These are phyloP conservation scores for Rhizopogon salebrosus DNA, from an alignment of 768 basidiomycete species.

Conservation along the genomic window DNA sequence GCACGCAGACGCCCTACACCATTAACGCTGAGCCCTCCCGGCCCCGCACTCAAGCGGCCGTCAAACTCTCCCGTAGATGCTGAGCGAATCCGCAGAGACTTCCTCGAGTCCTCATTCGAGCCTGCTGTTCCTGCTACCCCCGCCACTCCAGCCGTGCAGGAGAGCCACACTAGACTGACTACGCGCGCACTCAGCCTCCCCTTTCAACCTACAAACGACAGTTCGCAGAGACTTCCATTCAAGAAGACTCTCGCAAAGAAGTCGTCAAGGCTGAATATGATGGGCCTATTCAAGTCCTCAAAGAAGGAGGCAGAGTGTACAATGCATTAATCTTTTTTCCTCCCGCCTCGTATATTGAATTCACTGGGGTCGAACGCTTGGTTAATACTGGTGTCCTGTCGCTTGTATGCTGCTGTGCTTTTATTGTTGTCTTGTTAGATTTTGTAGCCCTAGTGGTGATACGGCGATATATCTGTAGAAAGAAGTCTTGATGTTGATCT, in stretches of 20 bases:
- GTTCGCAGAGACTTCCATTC: constrained; percentile 6
- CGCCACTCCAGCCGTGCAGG: constrained; percentile 1
- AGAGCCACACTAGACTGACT: not conserved
- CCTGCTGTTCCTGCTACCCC: constrained; percentile 17
- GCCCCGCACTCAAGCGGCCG: constrained; percentile 26
- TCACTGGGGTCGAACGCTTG: not conserved
- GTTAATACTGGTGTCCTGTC: not conserved
- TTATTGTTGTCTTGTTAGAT: not conserved
- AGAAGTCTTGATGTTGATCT: not conserved
- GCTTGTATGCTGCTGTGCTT: not conserved
- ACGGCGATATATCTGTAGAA: not conserved
- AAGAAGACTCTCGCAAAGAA: constrained; percentile 18
- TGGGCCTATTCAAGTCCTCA: constrained; percentile 26
- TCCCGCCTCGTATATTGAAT: no score
- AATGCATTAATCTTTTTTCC: not conserved
- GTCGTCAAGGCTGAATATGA: constrained; percentile 21
- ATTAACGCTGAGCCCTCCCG: constrained; percentile 31
- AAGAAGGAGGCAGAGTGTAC: constrained; percentile 9
- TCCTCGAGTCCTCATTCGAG: constrained; percentile 41
- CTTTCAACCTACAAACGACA: constrained; percentile 1
- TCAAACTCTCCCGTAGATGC: constrained; percentile 32
- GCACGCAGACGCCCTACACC: constrained; percentile 39
- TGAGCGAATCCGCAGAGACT: constrained; percentile 32
- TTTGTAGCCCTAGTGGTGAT: constrained; percentile 2
- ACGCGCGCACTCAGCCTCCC: constrained; percentile 7